Base-by-base conservation (phyloP, 495 filamentous ascomycete species). In the Neurospora pannonica region DNA sequence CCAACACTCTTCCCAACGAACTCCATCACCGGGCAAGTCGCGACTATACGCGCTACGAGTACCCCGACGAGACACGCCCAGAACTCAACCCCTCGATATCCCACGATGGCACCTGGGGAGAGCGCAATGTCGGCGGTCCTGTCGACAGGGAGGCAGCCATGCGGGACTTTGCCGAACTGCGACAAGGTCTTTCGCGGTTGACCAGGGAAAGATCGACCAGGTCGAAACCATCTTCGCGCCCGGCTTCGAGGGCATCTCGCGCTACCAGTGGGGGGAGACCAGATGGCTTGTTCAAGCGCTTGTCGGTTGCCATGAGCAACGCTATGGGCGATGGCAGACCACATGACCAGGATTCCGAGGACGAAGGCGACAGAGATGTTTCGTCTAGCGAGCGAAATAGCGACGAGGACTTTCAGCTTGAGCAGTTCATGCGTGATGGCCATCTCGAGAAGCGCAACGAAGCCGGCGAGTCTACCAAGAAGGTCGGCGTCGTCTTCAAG, bases 401-500 rank as follows among this genome's bases (percentile, higher is more conserved):
- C 54, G 87, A 87, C 17, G 86, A 87, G 1, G 89, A 87, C 7
- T 95, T 97, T 76, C 88, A 93, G 72, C 82, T 97, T 1, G 89
- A 87, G 37, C 83, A 89, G 54, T 97, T 97, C 79, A 87, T 97
- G 81, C 87, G 89, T 11, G 91, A 94, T 62, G 93, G 93, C 19
- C 92, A 92, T 75, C 90, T 97, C 74, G 93, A 95, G 82, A 93
- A 92, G 77, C 88, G 92, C 19, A 89, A 88, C 3, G 90, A 90
- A 15, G 89, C 77, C 3, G 80, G 89, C 7, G 87, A 87, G 38
- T 93, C 93, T 0, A 88, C 90, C 46, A 97, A 97, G 84, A 93
- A 92, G 77, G 88, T 97, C 28, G 94, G 94, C 4, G 92, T 97
- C 1, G 86, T 94, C 2, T 97, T 93, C 83, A 92, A 92, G 83